Evolutionary conservation across 805 yeast genomes (phyloP).

Genomic region (Metschnikowia henanensis): DNA sequence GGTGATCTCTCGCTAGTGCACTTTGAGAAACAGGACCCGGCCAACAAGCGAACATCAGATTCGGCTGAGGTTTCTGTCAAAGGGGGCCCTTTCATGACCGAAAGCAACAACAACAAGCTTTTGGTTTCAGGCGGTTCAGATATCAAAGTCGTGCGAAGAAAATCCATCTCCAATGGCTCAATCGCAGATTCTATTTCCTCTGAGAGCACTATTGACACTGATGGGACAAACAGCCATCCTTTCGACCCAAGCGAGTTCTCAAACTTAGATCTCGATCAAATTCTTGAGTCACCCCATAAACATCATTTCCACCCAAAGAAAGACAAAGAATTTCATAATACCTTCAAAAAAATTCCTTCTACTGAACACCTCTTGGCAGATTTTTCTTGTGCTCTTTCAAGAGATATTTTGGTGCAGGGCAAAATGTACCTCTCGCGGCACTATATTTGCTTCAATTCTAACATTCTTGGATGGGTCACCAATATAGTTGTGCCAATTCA

Average conservation of each 20-base stretch:
- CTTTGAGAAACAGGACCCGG: slow-evolving; percentile 16
- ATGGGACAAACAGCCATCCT: slow-evolving; percentile 17
- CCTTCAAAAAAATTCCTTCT: slow-evolving; percentile 52
- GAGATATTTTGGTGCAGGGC: slow-evolving; percentile 69
- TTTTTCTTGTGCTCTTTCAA: slow-evolving; percentile 62
- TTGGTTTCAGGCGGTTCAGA: slow-evolving; percentile 20
- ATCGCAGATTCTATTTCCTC: slow-evolving; percentile 10
- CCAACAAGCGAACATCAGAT: not conserved
- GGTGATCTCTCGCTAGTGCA: slow-evolving; percentile 44
- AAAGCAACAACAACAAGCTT: slow-evolving; percentile 22
- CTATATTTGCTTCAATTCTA: slow-evolving; percentile 62
- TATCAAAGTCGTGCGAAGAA: slow-evolving; percentile 22
- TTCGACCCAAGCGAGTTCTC: slow-evolving; percentile 17
- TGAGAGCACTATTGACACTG: slow-evolving; percentile 12
- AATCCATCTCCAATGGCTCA: slow-evolving; percentile 18
- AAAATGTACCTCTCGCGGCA: slow-evolving; percentile 56
- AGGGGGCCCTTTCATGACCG: slow-evolving; percentile 15
- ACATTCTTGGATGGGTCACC: slow-evolving; percentile 67
- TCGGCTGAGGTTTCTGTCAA: slow-evolving; percentile 7
- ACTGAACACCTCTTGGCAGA: slow-evolving; percentile 59
- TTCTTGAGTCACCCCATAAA: slow-evolving; percentile 10
- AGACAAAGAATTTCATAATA: slow-evolving; percentile 59
- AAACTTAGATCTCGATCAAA: slow-evolving; percentile 13
- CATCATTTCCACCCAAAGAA: slow-evolving; percentile 34
- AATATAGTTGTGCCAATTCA: slow-evolving; percentile 55